Base-by-base conservation (phyloP, 176 grass and related monocot genomes). In the Urochloa ruziziensis region DNA sequence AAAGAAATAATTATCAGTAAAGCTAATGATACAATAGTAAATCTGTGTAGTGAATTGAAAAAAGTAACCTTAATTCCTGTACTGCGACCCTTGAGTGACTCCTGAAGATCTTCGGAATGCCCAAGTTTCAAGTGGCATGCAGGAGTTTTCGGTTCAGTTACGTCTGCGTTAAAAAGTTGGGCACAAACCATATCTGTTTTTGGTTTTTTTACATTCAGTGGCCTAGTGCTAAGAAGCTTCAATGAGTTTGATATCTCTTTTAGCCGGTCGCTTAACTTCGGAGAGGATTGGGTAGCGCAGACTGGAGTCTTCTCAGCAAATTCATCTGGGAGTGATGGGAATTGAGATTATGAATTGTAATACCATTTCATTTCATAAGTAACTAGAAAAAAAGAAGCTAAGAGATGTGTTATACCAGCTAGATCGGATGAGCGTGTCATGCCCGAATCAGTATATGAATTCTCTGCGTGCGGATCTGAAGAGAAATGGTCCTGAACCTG, bases 191-290 rank as follows among this genome's bases (percentile, higher is more conserved):
- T 52, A n/a, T 62, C 83, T 39, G 14, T 2, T 12, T 94, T 88
- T 54, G 83, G 85, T 48, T 79, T 52, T 1, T 17, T 49, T 17
- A 85, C 33, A 14, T 53, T 82, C 17, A 82, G 5, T 61, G 78
- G 78, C 48, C 62, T 79, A 57, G 84, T 49, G 52, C 34, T 86
- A 27, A 94, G 79, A 73, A 88, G 69, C 74, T 92, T 94, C 48
- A 94, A 73, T 18, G 85, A 47, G 70, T 92, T 90, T 80, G 87
- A 86, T 77, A 94, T 92, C 74, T 94, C 87, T 80, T 18, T 85
- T 27, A 94, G 21, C 6, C 10, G 67, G 36, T 88, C 93, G 16
- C 40, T 90, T 29, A 92, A 18, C 10, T 84, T 89, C 13, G 78
- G 78, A 63, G 90, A 90, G 39, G 57, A 53, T 47, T 58, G 23